Evolutionary conservation across 2,329 filamentous ascomycete genomes (phyloP), one percentile per base, ranked within the genome.

Genomic region (Diaporthe sp.): DNA sequence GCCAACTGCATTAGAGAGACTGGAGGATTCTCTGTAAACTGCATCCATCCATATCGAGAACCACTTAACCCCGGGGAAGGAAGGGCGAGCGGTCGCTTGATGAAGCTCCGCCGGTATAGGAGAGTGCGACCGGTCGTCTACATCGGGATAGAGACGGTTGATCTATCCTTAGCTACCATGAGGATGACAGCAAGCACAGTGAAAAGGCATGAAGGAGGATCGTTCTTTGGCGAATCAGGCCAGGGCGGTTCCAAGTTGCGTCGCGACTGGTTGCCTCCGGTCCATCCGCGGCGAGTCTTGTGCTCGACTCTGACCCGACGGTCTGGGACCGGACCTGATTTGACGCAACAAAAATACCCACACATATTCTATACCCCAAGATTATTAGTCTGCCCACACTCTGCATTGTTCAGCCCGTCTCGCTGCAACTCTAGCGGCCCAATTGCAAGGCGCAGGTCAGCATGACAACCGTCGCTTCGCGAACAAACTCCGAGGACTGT

Each of bases 31-130:
- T 25, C 4, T n/a, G 2, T 7, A 34, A 49, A n/a, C 25, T n/a
- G 10, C 12, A 28, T 31, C 8, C 42, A 49, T 46, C 61, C 60
- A 46, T 42, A 31, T 39, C 4, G 25, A 15, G 25, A 15, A 17
- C 19, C 61, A 44, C 5, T 65, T 46, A 17, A 28, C 42, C 3
- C 19, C 42, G 10, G 42, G 10, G 25, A 4, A 28, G 9, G 10
- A 10, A n/a, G 25, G 44, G 10, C 17, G 13, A 22, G 15, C 37
- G 58, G 5, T 42, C 17, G 37, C 28, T 17, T 37, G 17, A 53
- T 68, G 44, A 67, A 67, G 62, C 44, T 51, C 25, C 34, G 28
- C 44, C 46, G 25, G 62, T 19, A 39, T 68, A 19, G 46, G 62
- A 31, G 62, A 53, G 4, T 39, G 65, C 22, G 22, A 25, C 65